Evolutionary conservation across 2,329 filamentous ascomycete genomes (phyloP), one percentile per base, ranked within the genome.

Genomic region (Microcera coccophila): DNA sequence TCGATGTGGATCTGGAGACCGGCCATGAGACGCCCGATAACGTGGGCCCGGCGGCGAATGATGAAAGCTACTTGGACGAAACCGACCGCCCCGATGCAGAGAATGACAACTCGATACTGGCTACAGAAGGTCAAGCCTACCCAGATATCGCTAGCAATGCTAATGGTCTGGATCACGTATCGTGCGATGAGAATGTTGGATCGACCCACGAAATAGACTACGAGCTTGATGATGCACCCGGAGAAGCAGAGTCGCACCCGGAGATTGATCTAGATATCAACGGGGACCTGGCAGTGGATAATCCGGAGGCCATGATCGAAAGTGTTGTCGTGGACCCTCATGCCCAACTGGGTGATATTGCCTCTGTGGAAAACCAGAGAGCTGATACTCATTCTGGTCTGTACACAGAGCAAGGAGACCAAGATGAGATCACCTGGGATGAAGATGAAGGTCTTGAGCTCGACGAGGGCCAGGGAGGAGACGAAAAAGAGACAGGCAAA

Each of bases 151-250:
- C 44, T 17, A 35, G 48, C 5, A 43, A 48, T 35, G 34, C 24
- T 39, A 34, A 38, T 11, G 31, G 34, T 2, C 36, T 48, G 26
- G 29, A 14, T 18, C 22, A 49, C 15, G 15, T 28, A 4, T 35
- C n/a, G 11, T 39, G 40, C 11, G 36, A 53, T 21, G 45, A 53
- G 28, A 48, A 46, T 19, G 36, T 48, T 28, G 39, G 35, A 36
- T 50, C 47, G 28, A 31, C 48, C 26, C 51, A 62, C 31, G 61
- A 62, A 48, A 62, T 62, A 37, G 57, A 63, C 39, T 63, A 63
- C 36, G 58, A 62, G 36, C 32, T 55, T 26, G 57, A 57, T 16
- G 57, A 58, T 31, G 26, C 45, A 3, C 14, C 21, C 3, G 24
- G 32, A 7, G 39, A 38, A 24, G 16, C 33, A n/a, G 18, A 39